Percentiles rank a stretch among this genome's conserved stretches.
phyloP scores from a whole-genome alignment of 2,329 filamentous ascomycete species.

The Celoporthe dispersa region DNA sequence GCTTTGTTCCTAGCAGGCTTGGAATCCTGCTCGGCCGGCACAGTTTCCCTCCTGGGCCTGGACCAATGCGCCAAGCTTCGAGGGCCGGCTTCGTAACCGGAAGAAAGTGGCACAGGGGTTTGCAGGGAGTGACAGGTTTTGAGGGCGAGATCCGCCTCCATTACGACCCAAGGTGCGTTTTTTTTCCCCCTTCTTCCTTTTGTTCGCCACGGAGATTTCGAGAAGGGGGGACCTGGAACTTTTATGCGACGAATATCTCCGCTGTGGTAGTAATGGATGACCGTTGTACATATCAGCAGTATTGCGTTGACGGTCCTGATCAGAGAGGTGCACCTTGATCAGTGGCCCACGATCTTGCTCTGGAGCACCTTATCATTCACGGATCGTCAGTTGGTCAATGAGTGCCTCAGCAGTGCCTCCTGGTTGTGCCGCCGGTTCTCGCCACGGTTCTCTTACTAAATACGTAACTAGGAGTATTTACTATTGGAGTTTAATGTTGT shows the following conservation, averaged over 20 bases:
- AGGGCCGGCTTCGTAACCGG: not conserved
- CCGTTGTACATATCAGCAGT: not conserved
- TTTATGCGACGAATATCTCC: not conserved
- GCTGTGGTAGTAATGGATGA: not conserved
- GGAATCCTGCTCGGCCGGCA: not conserved
- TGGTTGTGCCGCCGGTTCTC: not conserved
- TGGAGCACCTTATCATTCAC: not conserved
- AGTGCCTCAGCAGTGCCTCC: not conserved
- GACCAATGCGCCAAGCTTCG: not conserved
- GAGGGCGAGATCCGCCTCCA: not conserved
- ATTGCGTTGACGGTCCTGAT: not conserved
- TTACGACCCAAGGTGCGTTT: not conserved
- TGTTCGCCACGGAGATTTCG: not conserved
- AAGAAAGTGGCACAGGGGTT: not conserved
- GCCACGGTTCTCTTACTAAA: not conserved
- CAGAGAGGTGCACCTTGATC: not conserved
- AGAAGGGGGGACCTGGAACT: not conserved
- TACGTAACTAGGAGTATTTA: too few relatives aligned
- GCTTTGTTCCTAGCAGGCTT: not conserved
- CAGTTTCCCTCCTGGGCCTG: not conserved
- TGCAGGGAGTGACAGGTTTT: not conserved
- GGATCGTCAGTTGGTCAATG: not conserved
- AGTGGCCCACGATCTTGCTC: not conserved
- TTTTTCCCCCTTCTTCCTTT: too few relatives aligned
- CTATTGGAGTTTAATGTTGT: too few relatives aligned